phyloP scores from a whole-genome alignment of 2,329 filamentous ascomycete genomes.

The Fusarium fujikuroi region DNA sequence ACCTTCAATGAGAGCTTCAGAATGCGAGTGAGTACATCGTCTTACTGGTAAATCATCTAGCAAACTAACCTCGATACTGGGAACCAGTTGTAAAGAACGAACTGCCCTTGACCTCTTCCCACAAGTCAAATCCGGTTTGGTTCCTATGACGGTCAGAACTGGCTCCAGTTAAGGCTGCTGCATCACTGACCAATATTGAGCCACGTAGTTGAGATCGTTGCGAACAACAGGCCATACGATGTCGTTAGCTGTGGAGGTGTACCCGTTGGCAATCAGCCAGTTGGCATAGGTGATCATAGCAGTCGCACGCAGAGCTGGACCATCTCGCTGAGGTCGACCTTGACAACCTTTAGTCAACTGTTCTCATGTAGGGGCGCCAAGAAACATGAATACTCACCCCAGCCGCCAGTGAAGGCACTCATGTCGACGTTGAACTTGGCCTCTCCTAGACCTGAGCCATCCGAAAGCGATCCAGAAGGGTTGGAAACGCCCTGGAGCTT shows the following conservation, averaged over 20 bases:
- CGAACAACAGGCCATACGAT: constrained; percentile 78
- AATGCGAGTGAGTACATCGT: neutral
- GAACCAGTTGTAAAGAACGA: constrained; percentile 82
- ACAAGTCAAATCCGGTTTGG: constrained; percentile 76
- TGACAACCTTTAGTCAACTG: constrained; percentile 9
- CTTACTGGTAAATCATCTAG: neutral
- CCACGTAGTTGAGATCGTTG: constrained; percentile 81
- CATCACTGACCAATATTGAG: constrained; percentile 70
- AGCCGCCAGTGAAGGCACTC: constrained; percentile 71
- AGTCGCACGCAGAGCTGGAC: constrained; percentile 79
- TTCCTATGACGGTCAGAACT: constrained; percentile 53
- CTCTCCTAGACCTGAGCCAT: constrained; percentile 71
- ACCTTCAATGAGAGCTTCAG: constrained; percentile 70
- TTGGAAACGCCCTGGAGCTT: constrained; percentile 74
- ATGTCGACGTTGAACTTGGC: constrained; percentile 77
- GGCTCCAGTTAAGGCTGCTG: neutral
- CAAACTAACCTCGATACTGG: constrained; percentile 69
- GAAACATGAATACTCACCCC: constrained; percentile 59
- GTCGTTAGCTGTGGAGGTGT: constrained; percentile 63
- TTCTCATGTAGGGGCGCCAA: neutral
- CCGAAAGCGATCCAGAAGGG: constrained; percentile 69
- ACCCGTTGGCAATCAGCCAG: constrained; percentile 75
- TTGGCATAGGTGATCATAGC: constrained; percentile 78
- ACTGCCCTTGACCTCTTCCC: constrained; percentile 81
- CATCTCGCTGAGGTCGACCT: constrained; percentile 81